Percentiles rank a stretch among this genome's conserved stretches.
Conservation (phyloP, 73 alveolate genomes). For the Blepharisma japonicum region DNA sequence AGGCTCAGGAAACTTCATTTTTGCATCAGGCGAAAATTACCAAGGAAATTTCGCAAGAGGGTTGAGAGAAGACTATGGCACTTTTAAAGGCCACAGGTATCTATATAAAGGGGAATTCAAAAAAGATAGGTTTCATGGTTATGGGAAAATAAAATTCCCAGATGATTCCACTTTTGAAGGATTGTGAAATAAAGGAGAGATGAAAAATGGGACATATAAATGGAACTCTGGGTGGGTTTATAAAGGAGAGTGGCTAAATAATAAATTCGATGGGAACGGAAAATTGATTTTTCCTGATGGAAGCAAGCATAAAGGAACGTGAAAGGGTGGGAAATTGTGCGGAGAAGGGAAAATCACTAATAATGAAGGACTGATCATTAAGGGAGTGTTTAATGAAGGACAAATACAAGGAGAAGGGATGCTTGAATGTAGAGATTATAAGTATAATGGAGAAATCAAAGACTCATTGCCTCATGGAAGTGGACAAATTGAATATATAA, state of each 20-base stretch:
- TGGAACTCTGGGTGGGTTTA: not conserved
- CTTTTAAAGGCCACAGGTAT: constrained; percentile 7
- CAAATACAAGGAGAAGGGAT: constrained; percentile 10
- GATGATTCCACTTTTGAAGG: constrained; percentile 29
- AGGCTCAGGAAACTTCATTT: not conserved
- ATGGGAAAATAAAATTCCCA: constrained; percentile 15
- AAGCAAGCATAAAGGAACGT: not conserved
- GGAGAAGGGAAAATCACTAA: constrained; percentile 1
- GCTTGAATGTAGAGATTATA: not conserved
- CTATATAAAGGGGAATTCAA: constrained; percentile 32
- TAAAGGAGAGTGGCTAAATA: not conserved
- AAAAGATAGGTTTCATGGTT: constrained; percentile 32
- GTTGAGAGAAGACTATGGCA: constrained; percentile 8
- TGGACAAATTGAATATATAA: not conserved
- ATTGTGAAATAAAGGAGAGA: constrained; percentile 9
- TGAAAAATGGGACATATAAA: not conserved
- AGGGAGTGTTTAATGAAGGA: not conserved
- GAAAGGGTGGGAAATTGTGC: not conserved
- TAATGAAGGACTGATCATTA: not conserved
- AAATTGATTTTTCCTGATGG: constrained; percentile 18
- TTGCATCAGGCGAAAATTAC: not conserved
- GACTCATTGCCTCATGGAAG: not conserved
- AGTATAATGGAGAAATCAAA: not conserved
- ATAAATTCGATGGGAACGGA: not conserved
- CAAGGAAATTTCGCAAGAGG: not conserved